phyloP scores from a whole-genome alignment of 768 basidiomycete genomes.

The Leccinellum rugosiceps region DNA sequence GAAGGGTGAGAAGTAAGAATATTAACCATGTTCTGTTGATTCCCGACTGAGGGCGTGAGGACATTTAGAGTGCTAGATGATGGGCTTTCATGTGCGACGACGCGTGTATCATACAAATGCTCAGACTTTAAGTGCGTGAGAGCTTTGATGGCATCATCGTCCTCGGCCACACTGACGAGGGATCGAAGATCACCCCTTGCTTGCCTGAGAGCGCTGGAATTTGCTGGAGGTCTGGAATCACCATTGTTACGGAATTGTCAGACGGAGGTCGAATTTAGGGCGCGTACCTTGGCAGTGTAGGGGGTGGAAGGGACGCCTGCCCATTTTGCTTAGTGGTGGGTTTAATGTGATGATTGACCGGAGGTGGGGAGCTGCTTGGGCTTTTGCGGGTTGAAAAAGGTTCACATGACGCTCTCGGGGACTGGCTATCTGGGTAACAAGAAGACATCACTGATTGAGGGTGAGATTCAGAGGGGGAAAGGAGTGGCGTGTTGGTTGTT shows the following conservation, averaged over 20 bases:
- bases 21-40: not conserved
- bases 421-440: not conserved
- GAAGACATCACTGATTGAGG: not conserved
- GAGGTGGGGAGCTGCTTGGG: constrained; percentile 1
- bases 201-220: not conserved
- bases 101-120: not conserved
- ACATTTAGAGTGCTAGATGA: not conserved
- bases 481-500: not conserved
- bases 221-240: not conserved
- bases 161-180: not conserved
- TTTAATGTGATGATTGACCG: constrained; percentile 8
- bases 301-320: not conserved
- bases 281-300: constrained; percentile 10
- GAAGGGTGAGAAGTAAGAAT: constrained; percentile 4
- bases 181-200: not conserved
- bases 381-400: not conserved
- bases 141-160: not conserved
- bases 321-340: not conserved
- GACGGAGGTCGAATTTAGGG: not conserved
- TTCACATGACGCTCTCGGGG: not conserved
- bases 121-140: constrained; percentile 10
- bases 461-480: not conserved
- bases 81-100: constrained; percentile 2
- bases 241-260: constrained; percentile 4
- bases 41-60: not conserved